These are phyloP conservation scores for Coemansia brasiliensis DNA, from an alignment of 192 early-diverging fungal genomes.

Conservation along the genomic window DNA sequence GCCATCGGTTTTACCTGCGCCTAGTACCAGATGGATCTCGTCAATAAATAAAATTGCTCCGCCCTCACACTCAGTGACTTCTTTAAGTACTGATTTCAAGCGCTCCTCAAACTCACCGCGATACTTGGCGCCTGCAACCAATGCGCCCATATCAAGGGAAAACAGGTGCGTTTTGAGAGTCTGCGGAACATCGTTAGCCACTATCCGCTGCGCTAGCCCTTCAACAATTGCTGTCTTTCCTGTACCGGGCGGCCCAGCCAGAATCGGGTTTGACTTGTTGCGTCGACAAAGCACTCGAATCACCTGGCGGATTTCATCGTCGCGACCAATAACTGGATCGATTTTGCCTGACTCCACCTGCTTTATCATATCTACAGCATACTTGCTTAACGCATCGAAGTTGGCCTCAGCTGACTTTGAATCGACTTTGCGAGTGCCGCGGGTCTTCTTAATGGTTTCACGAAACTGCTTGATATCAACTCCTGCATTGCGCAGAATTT, in stretches of 20 bases:
- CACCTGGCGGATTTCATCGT: slow-evolving; percentile 93
- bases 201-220: slow-evolving; percentile 92
- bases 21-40: slow-evolving; percentile 93
- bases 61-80: slow-evolving; percentile 86
- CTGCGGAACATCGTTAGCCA: slow-evolving; percentile 87
- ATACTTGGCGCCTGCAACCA: slow-evolving; percentile 92
- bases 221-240: slow-evolving; percentile 86
- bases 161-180: slow-evolving; percentile 80
- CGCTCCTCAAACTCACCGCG: slow-evolving; percentile 98
- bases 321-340: slow-evolving; percentile 95
- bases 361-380: slow-evolving; percentile 85
- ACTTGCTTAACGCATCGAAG: slow-evolving; percentile 93
- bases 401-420: slow-evolving; percentile 80
- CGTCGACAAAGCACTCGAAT: slow-evolving; percentile 88
- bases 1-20: slow-evolving; percentile 89
- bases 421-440: slow-evolving; percentile 85
- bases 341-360: slow-evolving; percentile 87
- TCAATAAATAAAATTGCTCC: slow-evolving; percentile 96
- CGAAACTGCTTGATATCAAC: slow-evolving; percentile 71
- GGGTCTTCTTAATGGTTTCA: slow-evolving; percentile 69
- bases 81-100: slow-evolving; percentile 93
- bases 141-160: slow-evolving; percentile 94
- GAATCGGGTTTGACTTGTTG: slow-evolving; percentile 89
- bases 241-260: slow-evolving; percentile 80
- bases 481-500: slow-evolving; percentile 68